Evolutionary conservation across 345 rosid genomes (phyloP).

Genomic region (Hibiscus syriacus): DNA sequence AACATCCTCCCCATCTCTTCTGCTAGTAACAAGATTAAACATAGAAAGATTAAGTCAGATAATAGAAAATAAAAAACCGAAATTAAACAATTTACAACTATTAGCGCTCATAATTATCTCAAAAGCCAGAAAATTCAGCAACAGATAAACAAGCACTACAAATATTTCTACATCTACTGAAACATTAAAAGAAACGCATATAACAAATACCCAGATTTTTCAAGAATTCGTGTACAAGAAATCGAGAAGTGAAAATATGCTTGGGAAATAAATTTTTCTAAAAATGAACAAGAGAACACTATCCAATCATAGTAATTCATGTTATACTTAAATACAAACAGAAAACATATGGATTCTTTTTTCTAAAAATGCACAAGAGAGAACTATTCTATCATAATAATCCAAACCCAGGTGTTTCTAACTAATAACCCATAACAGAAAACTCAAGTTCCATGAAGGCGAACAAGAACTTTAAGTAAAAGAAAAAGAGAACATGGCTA

Average conservation of each 20-base stretch:
- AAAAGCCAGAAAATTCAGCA: background rate
- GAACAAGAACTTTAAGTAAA: no score
- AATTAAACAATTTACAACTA: background rate
- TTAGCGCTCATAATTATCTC: background rate
- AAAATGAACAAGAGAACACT: background rate
- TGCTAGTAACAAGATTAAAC: slow-evolving; percentile 33
- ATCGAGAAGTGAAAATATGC: background rate
- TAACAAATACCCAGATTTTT: background rate
- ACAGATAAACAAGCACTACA: background rate
- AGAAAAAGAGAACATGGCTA: background rate
- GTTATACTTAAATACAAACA: background rate
- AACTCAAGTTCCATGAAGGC: background rate
- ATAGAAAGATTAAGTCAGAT: background rate
- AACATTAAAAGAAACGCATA: background rate
- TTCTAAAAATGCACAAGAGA: background rate
- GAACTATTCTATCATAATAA: background rate
- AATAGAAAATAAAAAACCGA: background rate
- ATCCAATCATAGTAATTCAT: background rate
- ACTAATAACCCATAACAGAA: background rate
- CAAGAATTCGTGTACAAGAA: background rate
- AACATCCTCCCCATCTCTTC: slow-evolving; percentile 91
- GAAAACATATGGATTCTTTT: background rate
- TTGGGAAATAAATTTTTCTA: background rate
- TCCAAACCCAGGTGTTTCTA: background rate
- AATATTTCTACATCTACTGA: background rate